These are phyloP conservation scores for Corylus americana DNA, from an alignment of 306 rosid species.

Conservation along the genomic window DNA sequence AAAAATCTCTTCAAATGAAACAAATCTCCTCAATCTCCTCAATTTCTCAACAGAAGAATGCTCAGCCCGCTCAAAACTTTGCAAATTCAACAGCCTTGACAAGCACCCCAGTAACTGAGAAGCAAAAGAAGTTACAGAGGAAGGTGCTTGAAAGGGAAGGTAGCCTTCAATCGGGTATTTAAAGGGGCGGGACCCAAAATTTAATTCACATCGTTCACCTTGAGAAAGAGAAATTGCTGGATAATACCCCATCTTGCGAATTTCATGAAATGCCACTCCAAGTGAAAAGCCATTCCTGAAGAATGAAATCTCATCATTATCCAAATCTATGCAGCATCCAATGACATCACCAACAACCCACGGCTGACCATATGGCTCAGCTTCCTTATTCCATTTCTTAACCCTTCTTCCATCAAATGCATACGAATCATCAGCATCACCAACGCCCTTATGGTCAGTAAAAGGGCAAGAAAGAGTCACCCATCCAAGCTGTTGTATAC, in stretches of 20 bases:
- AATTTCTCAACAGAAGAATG: constrained; percentile 71
- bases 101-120: constrained; percentile 69
- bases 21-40: constrained; percentile 77
- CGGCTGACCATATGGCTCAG: constrained; percentile 79
- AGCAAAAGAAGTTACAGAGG: constrained; percentile 43
- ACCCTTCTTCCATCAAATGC: constrained; percentile 98
- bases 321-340: constrained; percentile 97
- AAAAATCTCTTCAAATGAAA: constrained; percentile 69
- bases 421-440: constrained; percentile 91
- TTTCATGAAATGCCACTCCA: constrained; percentile 85
- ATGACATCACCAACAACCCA: constrained; percentile 98
- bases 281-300: constrained; percentile 85
- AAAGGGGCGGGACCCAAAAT: constrained; percentile 86
- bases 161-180: constrained; percentile 82
- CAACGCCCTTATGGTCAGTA: constrained; percentile 90
- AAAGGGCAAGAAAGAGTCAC: constrained; percentile 90
- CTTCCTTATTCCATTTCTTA: constrained; percentile 89
- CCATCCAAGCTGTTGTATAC: constrained; percentile 98
- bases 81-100: constrained; percentile 80
- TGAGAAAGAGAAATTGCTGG: constrained; percentile 96
- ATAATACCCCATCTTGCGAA: constrained; percentile 84
- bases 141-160: constrained; percentile 81
- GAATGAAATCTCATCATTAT: constrained; percentile 73
- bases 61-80: constrained; percentile 56
- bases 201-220: constrained; percentile 88